phyloP scores from a whole-genome alignment of 495 filamentous ascomycete species.

The Daldinia loculata region DNA sequence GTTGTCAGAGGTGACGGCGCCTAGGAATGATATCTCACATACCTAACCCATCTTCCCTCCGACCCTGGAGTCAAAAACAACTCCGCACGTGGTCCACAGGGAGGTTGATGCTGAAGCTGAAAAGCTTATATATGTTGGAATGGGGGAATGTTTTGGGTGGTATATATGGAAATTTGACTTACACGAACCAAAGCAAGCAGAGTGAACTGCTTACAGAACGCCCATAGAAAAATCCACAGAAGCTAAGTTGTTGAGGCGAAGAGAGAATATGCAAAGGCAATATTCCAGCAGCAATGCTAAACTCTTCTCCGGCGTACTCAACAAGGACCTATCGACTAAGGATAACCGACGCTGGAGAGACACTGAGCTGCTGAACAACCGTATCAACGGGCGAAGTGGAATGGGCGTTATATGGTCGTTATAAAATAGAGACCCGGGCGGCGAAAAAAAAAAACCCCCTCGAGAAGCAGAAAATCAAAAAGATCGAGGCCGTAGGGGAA shows the following conservation, averaged over 20 bases:
- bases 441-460: background rate
- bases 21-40: slow-evolving; percentile 39
- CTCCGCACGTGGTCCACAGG: slow-evolving; percentile 30
- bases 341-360: slow-evolving; percentile 5
- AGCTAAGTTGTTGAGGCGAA: slow-evolving; percentile 19
- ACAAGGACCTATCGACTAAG: slow-evolving; percentile 17
- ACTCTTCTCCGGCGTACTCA: slow-evolving; percentile 23
- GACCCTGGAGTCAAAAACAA: slow-evolving; percentile 8
- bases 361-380: background rate
- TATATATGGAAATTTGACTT: slow-evolving; percentile 21
- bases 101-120: slow-evolving; percentile 14
- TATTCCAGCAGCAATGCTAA: slow-evolving; percentile 49
- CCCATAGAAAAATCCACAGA: slow-evolving; percentile 17
- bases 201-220: slow-evolving; percentile 16
- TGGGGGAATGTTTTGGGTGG: slow-evolving; percentile 13
- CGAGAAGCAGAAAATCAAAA: background rate
- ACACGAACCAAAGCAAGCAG: slow-evolving; percentile 32
- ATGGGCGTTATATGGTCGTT: background rate
- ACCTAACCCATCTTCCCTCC: slow-evolving; percentile 30
- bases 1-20: slow-evolving; percentile 44
- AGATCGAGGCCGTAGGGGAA: slow-evolving; percentile 1
- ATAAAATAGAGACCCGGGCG: background rate
- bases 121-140: slow-evolving; percentile 38
- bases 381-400: background rate
- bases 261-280: slow-evolving; percentile 44